Percentiles rank a stretch among this genome's conserved stretches.
phyloP scores from a whole-genome alignment of 306 rosid species.

The peach (Prunus persica) region DNA sequence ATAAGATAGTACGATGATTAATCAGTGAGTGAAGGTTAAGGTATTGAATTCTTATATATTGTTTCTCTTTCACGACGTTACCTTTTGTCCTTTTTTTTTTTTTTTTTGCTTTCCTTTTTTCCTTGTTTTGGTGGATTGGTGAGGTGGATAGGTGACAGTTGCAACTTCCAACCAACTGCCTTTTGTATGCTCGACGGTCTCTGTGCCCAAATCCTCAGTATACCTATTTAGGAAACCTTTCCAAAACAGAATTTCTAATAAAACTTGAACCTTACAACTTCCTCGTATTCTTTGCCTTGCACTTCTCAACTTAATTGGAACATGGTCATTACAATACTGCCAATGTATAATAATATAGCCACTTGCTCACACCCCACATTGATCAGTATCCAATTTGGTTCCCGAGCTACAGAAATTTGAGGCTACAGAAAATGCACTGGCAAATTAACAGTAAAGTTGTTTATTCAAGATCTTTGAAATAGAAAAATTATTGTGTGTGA shows the following conservation, averaged over 20 bases:
- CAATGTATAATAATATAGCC: not conserved
- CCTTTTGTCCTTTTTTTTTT: too few relatives aligned
- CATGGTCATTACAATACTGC: not conserved
- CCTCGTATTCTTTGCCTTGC: not conserved
- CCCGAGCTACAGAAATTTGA: not conserved
- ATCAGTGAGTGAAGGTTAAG: too few relatives aligned
- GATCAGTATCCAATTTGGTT: not conserved
- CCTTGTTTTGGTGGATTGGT: not conserved
- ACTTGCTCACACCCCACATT: not conserved
- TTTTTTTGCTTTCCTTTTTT: too few relatives aligned
- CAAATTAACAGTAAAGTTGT: too few relatives aligned
- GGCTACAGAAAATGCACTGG: not conserved
- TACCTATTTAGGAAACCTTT: slow-evolving; percentile 1
- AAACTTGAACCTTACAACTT: not conserved
- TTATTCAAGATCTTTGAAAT: too few relatives aligned
- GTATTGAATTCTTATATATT: too few relatives aligned
- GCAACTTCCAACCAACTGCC: not conserved
- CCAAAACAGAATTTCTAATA: not conserved
- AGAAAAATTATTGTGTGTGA: too few relatives aligned
- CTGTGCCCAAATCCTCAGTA: too few relatives aligned
- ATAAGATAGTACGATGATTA: too few relatives aligned
- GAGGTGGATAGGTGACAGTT: not conserved
- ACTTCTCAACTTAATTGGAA: not conserved
- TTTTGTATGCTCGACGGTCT: too few relatives aligned
- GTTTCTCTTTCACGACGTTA: too few relatives aligned